Conservation (phyloP, 2,329 filamentous ascomycete genomes). For the Aplosporella prunicola region DNA sequence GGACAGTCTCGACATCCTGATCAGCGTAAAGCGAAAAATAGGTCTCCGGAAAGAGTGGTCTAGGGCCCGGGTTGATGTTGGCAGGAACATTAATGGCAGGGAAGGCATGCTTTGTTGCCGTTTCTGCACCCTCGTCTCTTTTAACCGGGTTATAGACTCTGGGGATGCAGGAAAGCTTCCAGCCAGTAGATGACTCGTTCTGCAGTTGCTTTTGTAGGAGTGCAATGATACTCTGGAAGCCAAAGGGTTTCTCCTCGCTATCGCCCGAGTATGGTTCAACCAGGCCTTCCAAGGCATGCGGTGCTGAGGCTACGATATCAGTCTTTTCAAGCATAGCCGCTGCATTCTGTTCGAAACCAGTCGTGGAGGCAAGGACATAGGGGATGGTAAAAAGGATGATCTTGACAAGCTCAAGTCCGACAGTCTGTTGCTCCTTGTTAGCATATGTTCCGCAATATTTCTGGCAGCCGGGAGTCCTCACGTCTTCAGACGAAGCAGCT, state of each 20-base stretch:
- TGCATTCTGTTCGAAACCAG: constrained; percentile 61
- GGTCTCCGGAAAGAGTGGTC: constrained; percentile 79
- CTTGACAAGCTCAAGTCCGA: constrained; percentile 81
- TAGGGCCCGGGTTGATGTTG: constrained; percentile 62
- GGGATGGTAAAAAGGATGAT: constrained; percentile 92
- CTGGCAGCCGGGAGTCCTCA: constrained; percentile 39
- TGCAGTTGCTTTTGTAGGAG: constrained; percentile 81
- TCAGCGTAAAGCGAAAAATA: constrained; percentile 87
- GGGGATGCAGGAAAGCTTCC: constrained; percentile 60
- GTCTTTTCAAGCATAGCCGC: constrained; percentile 82
- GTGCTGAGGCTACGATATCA: constrained; percentile 83
- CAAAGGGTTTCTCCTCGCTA: constrained; percentile 52
- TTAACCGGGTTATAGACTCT: constrained; percentile 40
- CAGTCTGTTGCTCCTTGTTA: constrained; percentile 33
- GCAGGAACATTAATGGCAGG: constrained; percentile 68
- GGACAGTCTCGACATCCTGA: constrained; percentile 84
- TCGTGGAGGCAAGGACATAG: constrained; percentile 70
- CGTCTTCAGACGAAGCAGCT: constrained; percentile 86
- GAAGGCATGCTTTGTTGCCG: constrained; percentile 62
- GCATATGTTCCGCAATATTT: constrained; percentile 9
- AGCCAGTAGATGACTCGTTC: constrained; percentile 61
- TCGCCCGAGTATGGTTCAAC: constrained; percentile 67
- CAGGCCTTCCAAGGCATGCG: constrained; percentile 72
- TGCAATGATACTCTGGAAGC: constrained; percentile 63
- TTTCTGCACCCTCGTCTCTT: constrained; percentile 44